A percentile compares a stretch with the other conserved stretches of the same genome.
Evolutionary conservation across 1,284 basidiomycete genomes (phyloP).

Genomic region (Pascua sp.): DNA sequence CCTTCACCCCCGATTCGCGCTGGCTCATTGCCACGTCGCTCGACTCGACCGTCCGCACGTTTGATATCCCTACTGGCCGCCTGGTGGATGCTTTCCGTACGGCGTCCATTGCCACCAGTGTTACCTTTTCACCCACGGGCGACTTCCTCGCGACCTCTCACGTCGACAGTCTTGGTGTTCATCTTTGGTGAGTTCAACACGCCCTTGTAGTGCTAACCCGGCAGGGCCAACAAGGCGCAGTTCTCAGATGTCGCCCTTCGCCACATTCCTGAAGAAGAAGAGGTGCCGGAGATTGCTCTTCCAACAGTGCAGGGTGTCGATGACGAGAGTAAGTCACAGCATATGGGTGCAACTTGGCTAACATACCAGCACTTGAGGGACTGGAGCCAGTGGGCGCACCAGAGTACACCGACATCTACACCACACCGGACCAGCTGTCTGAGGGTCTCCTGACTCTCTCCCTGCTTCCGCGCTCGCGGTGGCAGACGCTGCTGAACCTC

Average conservation of each 20-base stretch:
- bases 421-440: slow-evolving; percentile 77
- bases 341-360: slow-evolving; percentile 2
- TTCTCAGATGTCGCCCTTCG: slow-evolving; percentile 81
- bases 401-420: slow-evolving; percentile 64
- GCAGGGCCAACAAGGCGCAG: slow-evolving; percentile 90
- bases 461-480: slow-evolving; percentile 83
- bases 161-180: slow-evolving; percentile 88
- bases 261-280: slow-evolving; percentile 67
- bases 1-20: slow-evolving; percentile 88
- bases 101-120: slow-evolving; percentile 80
- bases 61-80: slow-evolving; percentile 88
- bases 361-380: slow-evolving; percentile 60
- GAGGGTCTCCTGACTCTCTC: slow-evolving; percentile 87
- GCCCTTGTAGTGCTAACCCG: not conserved
- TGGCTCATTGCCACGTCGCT: slow-evolving; percentile 87
- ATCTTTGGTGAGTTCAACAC: slow-evolving; percentile 66
- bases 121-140: slow-evolving; percentile 89
- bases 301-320: slow-evolving; percentile 78
- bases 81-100: slow-evolving; percentile 91
- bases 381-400: slow-evolving; percentile 60
- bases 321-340: slow-evolving; percentile 60
- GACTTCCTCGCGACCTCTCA: slow-evolving; percentile 96
- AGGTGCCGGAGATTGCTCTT: slow-evolving; percentile 65
- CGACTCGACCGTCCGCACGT: slow-evolving; percentile 90
- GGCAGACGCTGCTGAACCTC: slow-evolving; percentile 94